A percentile compares a stretch with the other conserved stretches of the same genome.
Evolutionary conservation across 2,329 filamentous ascomycete species (phyloP).

Genomic region (Calonectria pteridis): DNA sequence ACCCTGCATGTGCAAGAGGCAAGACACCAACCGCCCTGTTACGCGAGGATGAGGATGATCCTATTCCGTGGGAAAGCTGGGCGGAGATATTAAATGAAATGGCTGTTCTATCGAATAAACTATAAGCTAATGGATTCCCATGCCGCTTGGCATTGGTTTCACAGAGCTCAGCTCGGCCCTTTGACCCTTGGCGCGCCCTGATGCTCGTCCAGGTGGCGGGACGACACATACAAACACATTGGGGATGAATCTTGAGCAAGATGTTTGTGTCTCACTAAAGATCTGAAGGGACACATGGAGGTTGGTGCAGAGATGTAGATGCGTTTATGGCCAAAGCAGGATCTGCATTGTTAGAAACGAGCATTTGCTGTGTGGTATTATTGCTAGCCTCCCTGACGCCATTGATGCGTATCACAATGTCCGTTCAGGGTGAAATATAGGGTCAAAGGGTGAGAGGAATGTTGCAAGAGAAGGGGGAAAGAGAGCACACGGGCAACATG

Average conservation of each 20-base stretch:
- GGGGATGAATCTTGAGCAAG: neutral
- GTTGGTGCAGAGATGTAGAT: neutral
- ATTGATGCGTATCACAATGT: slow-evolving; percentile 7
- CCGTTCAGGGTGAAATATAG: neutral
- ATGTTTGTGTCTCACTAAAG: neutral
- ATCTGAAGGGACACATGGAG: neutral
- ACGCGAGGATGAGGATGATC: neutral
- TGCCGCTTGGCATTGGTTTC: neutral
- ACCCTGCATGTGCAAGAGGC: neutral
- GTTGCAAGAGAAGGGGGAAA: neutral
- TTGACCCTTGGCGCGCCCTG: neutral
- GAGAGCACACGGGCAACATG: neutral
- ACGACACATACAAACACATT: neutral
- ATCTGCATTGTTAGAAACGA: slow-evolving; percentile 11
- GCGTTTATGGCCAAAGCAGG: neutral
- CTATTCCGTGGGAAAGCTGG: slow-evolving; percentile 1
- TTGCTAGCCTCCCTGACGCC: neutral
- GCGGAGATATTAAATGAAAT: neutral
- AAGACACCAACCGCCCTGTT: neutral
- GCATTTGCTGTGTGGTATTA: neutral
- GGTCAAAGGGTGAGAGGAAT: neutral
- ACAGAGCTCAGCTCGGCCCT: neutral
- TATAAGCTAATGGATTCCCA: neutral
- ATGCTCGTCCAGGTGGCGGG: neutral
- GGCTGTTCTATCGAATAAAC: neutral